phyloP scores from a whole-genome alignment of 345 rosid species.

The Combretum micranthum region DNA sequence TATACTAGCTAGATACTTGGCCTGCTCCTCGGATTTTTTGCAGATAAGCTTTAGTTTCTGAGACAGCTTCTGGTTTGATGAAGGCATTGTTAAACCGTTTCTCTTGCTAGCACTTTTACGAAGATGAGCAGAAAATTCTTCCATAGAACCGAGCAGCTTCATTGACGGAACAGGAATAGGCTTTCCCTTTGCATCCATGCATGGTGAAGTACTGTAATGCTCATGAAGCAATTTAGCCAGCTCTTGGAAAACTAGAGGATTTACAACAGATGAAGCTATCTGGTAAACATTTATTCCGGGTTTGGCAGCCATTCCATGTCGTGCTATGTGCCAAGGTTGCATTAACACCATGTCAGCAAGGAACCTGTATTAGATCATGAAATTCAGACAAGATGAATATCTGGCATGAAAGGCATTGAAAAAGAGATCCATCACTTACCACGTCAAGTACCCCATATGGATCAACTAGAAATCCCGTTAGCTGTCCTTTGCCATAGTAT shows the following conservation, averaged over 20 bases:
- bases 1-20: constrained; percentile 65
- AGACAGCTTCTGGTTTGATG: constrained; percentile 40
- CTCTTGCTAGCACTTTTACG: constrained; percentile 53
- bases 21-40: constrained; percentile 76
- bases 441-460: constrained; percentile 88
- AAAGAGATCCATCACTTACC: constrained; percentile 26
- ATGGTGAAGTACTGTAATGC: constrained; percentile 66
- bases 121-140: constrained; percentile 64
- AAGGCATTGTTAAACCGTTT: constrained; percentile 29
- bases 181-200: constrained; percentile 65
- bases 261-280: constrained; percentile 81
- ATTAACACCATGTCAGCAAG: constrained; percentile 81
- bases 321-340: constrained; percentile 80
- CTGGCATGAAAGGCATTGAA: neutral
- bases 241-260: constrained; percentile 64
- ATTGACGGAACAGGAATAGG: constrained; percentile 65
- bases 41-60: constrained; percentile 53
- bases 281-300: constrained; percentile 72
- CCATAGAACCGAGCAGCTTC: constrained; percentile 75
- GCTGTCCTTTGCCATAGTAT: constrained; percentile 92
- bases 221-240: constrained; percentile 55
- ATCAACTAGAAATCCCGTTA: constrained; percentile 76
- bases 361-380: constrained; percentile 34
- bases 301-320: constrained; percentile 52
- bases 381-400: neutral